Base-by-base conservation (phyloP, 2,329 filamentous ascomycete species). In the Trichophyton simii region DNA sequence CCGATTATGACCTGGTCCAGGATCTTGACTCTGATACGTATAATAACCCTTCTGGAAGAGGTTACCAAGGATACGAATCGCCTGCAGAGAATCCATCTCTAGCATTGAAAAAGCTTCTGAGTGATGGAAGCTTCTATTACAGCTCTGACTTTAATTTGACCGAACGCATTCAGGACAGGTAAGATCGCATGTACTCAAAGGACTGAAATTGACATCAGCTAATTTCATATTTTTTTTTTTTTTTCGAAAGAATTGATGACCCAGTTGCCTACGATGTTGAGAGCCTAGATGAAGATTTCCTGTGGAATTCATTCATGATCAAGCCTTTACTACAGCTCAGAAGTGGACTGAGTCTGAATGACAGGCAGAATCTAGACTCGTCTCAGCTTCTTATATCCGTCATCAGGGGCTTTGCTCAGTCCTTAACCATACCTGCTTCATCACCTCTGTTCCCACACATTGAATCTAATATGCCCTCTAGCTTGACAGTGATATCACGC, bases 241-340 rank as follows among this genome's bases (percentile, higher is more conserved):
- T 7, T 31, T 31, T 34, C 60, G 25, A 64, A 65, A 90, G 88
- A 68, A 84, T 87, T 13, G 83, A 87, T 61, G 89, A 92, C 71
- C 84, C 84, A 20, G 82, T 85, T 52, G 85, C 87, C 0, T 91
- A 97, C 65, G 89, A 95, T 65, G 90, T 96, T 63, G 91, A 96
- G 71, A 94, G 89, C 69, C 85, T 97, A 64, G 91, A 99, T 72
- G 87, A 91, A 69, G 87, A 88, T 0, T 96, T 96, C 71, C 77
- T 99, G 18, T 99, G 94, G 94, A 99, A 99, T 71, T 95, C 90
- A 2, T 96, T 95, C 75, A 96, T 99, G 91, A 96, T 99, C 68
- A 87, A 88, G 65, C 91, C 94, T 3, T 80, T 99, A 60, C 86
- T 96, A 34, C 83, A 91, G 72, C 97, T 99, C 72, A 86, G 94